A percentile compares a stretch with the other conserved stretches of the same genome.
Evolutionary conservation across 768 basidiomycete genomes (phyloP).

Genomic region (Filobasidium floriforme): DNA sequence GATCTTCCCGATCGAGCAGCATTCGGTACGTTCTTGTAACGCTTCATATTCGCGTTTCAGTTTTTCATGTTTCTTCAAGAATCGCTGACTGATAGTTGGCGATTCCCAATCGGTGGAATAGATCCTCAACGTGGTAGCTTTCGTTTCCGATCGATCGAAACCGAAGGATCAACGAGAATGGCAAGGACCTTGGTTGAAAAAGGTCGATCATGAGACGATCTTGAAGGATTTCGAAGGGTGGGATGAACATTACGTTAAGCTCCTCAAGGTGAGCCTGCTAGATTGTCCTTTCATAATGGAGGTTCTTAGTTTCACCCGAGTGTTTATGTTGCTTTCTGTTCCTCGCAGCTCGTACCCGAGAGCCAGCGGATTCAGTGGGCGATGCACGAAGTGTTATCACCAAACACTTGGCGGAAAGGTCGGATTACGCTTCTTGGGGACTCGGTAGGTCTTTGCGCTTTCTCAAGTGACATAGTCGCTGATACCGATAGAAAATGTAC

Average conservation of each 20-base stretch:
- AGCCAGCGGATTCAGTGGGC: constrained; percentile 19
- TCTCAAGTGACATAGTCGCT: too few species aligned
- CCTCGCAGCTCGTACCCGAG: constrained; percentile 11
- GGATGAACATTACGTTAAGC: constrained; percentile 11
- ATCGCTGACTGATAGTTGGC: too few species aligned
- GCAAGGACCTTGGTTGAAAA: constrained; percentile 18
- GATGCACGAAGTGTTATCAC: constrained; percentile 16
- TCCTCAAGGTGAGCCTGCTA: constrained; percentile 12
- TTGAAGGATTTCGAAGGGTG: constrained; percentile 17
- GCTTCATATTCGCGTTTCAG: too few species aligned
- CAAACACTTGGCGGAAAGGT: constrained; percentile 12
- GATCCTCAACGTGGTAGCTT: constrained; percentile 19
- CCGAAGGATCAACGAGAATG: constrained; percentile 19
- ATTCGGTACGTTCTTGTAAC: too few species aligned
- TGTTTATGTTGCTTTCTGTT: background rate
- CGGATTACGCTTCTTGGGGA: constrained; percentile 18
- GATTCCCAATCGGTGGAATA: too few species aligned
- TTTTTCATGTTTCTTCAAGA: too few species aligned
- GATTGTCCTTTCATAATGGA: too few species aligned
- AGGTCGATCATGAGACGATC: constrained; percentile 9
- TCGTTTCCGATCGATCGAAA: constrained; percentile 17
- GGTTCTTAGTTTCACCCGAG: too few species aligned
- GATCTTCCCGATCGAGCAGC: constrained; percentile 22
- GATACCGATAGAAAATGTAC: too few species aligned
- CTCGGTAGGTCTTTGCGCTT: background rate